Base-by-base conservation (phyloP, 192 early-diverging fungal genomes). In the Rhizophagus prolifer region DNA sequence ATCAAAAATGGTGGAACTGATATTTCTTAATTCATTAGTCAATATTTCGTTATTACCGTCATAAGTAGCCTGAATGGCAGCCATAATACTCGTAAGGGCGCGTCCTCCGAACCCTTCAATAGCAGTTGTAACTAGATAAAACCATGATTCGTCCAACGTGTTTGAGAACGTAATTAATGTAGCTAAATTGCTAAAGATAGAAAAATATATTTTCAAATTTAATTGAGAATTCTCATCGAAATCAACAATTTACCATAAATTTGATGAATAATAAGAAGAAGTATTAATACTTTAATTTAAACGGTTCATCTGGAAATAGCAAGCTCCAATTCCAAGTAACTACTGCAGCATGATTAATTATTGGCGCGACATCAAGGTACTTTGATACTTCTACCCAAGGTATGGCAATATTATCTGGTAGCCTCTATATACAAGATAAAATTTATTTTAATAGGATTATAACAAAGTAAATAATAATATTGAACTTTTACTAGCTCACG, bases 71-170 rank as follows among this genome's bases (percentile, higher is more conserved):
- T 87, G 84, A 30, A 94, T 87, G 0, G 91, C 92, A 8, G 81
- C 79, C 2, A 95, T 72, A 41, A 96, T 94, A 7, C 91, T 89
- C 46, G 88, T 84, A 9, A 90, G 81, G 63, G 85, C 90, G 46
- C 83, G 90, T 36, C 90, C 95, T 9, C 93, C 95, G 19, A 86
- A 87, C 16, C 91, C 88, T 75, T 99, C 97, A 67, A 96, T 96
- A 1, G 92, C 93, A 2, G 92, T 90, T 12, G 95, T 94, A 65
- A 97, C 90, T 34, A 99, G 87, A 85, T 96, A 97, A 80, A 99
- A 99, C 97, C 97, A 99, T 5, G 92, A 90, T 88, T 99, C 96
- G 82, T 99, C 97, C 67, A 91, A 86, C 36, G 89, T 89, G 16
- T 96, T 95, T 6, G 94, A 91, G 74, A 95, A 96, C 10, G 94